A percentile compares a stretch with the other conserved stretches of the same genome.
Conservation (phyloP, 2,329 filamentous ascomycete species). For the Aspergillus tubingensis region DNA sequence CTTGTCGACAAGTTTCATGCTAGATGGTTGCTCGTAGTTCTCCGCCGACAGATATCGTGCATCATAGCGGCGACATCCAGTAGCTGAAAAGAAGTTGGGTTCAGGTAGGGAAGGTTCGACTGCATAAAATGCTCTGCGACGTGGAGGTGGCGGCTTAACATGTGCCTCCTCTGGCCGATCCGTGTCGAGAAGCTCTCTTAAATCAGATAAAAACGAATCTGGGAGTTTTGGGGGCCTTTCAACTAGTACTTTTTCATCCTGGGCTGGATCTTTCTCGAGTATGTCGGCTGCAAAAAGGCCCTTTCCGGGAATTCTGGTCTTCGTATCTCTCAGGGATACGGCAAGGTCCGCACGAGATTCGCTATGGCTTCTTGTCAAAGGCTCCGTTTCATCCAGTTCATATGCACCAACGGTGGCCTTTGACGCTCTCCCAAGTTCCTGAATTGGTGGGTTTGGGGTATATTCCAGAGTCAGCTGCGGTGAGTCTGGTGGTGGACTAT, state of each 20-base stretch:
- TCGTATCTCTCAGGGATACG: neutral
- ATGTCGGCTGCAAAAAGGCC: neutral
- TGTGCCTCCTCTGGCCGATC: neutral
- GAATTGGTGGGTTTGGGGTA: neutral
- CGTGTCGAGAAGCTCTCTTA: constrained; percentile 18
- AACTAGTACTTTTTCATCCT: neutral
- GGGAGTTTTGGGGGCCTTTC: constrained; percentile 9
- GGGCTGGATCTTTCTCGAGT: neutral
- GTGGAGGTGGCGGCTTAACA: neutral
- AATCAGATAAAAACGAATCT: constrained; percentile 11
- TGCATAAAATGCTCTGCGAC: constrained; percentile 1
- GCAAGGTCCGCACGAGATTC: neutral
- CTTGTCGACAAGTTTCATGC: constrained; percentile 35
- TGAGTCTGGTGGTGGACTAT: constrained; percentile 14
- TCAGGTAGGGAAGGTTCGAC: constrained; percentile 12
- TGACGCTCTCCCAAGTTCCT: neutral
- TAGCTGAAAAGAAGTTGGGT: constrained; percentile 19
- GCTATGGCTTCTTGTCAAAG: neutral
- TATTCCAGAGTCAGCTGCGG: constrained; percentile 7
- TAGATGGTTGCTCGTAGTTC: constrained; percentile 22
- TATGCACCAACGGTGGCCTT: neutral
- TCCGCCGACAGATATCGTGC: constrained; percentile 18
- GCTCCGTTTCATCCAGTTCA: no score
- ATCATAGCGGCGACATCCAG: constrained; percentile 16
- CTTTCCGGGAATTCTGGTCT: no score